Percentiles rank a stretch among this genome's conserved stretches.
phyloP scores from a whole-genome alignment of 306 rosid species.

The Lathyrus aphaca region DNA sequence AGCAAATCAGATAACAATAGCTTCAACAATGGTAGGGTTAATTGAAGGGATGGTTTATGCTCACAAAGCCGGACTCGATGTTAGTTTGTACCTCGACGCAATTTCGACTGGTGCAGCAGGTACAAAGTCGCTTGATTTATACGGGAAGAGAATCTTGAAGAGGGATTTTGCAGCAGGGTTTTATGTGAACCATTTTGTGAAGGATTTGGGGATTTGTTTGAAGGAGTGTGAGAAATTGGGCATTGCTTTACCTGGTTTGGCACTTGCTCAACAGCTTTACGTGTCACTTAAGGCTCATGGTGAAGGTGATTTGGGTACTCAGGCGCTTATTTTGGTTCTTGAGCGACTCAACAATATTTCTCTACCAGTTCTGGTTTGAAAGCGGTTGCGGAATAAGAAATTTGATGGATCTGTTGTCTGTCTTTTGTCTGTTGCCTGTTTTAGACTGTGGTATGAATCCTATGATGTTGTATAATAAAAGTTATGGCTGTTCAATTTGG shows the following conservation, averaged over 20 bases:
- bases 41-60: conserved; percentile 91
- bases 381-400: neutral
- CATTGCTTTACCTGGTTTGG: conserved; percentile 81
- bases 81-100: conserved; percentile 62
- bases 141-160: conserved; percentile 64
- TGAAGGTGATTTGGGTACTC: conserved; percentile 77
- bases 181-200: conserved; percentile 80
- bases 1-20: conserved; percentile 77
- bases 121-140: conserved; percentile 64
- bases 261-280: conserved; percentile 89
- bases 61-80: conserved; percentile 79
- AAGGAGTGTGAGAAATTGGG: conserved; percentile 87
- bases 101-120: conserved; percentile 82
- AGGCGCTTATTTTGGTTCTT: conserved; percentile 68
- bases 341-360: conserved; percentile 79
- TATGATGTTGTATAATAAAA: conserved; percentile 5
- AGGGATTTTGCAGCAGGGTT: conserved; percentile 87
- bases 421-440: neutral
- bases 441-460: neutral
- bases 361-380: conserved; percentile 38
- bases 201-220: conserved; percentile 89
- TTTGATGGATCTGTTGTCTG: neutral
- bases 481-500: neutral
- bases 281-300: conserved; percentile 83
- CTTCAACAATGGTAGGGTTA: conserved; percentile 81